phyloP scores from a whole-genome alignment of 2,329 filamentous ascomycete species.

The Escovopsis sp. region DNA sequence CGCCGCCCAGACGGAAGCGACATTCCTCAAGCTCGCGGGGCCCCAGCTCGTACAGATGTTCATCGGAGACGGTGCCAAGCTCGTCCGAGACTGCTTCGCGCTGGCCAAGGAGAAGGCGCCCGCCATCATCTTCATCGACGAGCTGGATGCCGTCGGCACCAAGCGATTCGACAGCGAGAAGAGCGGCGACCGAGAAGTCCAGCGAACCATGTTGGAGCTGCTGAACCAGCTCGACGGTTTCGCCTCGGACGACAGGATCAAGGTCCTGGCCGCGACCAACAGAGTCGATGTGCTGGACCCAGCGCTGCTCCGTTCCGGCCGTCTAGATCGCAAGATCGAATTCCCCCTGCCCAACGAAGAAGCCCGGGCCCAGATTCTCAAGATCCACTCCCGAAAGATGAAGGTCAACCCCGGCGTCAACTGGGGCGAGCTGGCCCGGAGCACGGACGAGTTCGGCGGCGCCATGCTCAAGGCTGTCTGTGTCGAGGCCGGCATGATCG shows the following conservation, averaged over 20 bases:
- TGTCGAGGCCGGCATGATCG: constrained; percentile 98
- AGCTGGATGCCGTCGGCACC: constrained; percentile 93
- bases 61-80: constrained; percentile 94
- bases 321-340: constrained; percentile 93
- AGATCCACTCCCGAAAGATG: constrained; percentile 98
- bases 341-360: constrained; percentile 98
- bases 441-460: constrained; percentile 96
- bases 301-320: constrained; percentile 77
- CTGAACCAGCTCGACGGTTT: constrained; percentile 98
- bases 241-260: constrained; percentile 91
- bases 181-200: constrained; percentile 92
- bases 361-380: constrained; percentile 88
- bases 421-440: constrained; percentile 89
- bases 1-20: constrained; percentile 94
- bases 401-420: constrained; percentile 85
- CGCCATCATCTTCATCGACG: constrained; percentile 98
- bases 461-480: constrained; percentile 97
- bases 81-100: constrained; percentile 94
- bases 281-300: constrained; percentile 88
- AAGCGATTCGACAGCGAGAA: constrained; percentile 99
- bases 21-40: constrained; percentile 94
- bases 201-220: constrained; percentile 96
- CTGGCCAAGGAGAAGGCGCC: constrained; percentile 97
- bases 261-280: constrained; percentile 90
- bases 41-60: constrained; percentile 99